Base-by-base conservation (phyloP, 2,329 filamentous ascomycete species). In the Fusarium robinianum region DNA sequence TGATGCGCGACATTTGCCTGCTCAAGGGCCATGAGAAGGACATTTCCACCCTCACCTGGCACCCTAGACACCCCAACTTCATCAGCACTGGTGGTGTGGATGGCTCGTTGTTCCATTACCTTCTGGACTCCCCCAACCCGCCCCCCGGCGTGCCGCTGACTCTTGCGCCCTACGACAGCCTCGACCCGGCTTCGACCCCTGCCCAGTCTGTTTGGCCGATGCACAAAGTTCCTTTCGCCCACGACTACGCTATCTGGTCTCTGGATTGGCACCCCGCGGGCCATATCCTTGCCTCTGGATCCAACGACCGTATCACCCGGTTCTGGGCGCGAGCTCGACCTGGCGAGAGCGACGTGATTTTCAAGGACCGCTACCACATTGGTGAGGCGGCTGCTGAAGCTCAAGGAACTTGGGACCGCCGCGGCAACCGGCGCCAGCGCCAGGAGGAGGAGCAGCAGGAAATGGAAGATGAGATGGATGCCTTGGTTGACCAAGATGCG, bases 251-350 rank as follows among this genome's bases (percentile, higher is more conserved):
- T 12, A 94, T 99, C 54, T 99, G 94, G 94, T 95, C 91, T 12
- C 79, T 99, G 35, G 91, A 96, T 72, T 99, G 94, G 91, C 94
- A 99, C 65, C 94, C 94, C 1, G 78, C 97, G 0, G 94, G 94
- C 18, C 94, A 99, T 64, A 92, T 99, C 52, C 80, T 99, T 6
- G 91, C 91, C 1, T 95, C 92, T 2, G 94, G 94, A 9, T 96
- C 91, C 8, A 97, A 99, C 67, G 94, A 99, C 67, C 86, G 94
- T 26, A 91, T 96, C 50, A 97, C 94, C 3, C 85, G 94, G 33
- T 99, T 99, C 73, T 99, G 94, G 94, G 90, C 91, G 4, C 85
- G 94, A 27, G 83, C 90, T 11, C 78, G 94, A 33, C 94, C 94
- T 2, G 94, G 94, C 34, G 92, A 96, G 57, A 80, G 78, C n/a